Conservation (phyloP, 176 grass and related monocot species). For the Elymus sibiricus region DNA sequence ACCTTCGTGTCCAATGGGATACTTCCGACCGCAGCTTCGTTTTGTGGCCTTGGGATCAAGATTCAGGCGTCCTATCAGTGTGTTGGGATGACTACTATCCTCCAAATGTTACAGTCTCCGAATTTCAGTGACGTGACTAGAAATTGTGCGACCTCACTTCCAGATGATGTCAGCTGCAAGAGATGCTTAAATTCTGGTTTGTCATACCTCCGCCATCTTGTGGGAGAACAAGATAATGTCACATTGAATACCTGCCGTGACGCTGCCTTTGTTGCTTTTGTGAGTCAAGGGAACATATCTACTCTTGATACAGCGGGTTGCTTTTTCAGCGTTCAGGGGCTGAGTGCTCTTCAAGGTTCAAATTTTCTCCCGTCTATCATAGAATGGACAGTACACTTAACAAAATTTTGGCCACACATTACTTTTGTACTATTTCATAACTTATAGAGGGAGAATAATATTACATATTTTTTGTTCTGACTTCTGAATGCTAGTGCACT, state of each 20-base stretch:
- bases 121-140: conserved; percentile 75
- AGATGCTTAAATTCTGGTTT: conserved; percentile 87
- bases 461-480: neutral
- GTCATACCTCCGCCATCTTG: conserved; percentile 90
- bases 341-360: conserved; percentile 76
- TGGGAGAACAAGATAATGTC: conserved; percentile 76
- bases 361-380: conserved; percentile 12
- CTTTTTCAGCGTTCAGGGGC: conserved; percentile 83
- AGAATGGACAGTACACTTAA: conserved; percentile 14
- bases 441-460: neutral
- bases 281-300: conserved; percentile 65
- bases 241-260: conserved; percentile 84
- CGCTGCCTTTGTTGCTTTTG: conserved; percentile 89
- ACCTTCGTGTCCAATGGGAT: conserved; percentile 63
- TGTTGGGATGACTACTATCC: conserved; percentile 69
- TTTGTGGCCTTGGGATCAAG: conserved; percentile 87
- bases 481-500: neutral
- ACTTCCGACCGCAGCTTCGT: conserved; percentile 43
- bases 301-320: conserved; percentile 59
- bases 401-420: neutral
- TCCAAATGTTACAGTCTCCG: conserved; percentile 68
- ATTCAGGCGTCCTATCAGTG: conserved; percentile 82
- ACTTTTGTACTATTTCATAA: neutral
- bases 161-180: conserved; percentile 66
- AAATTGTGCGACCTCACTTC: conserved; percentile 55